These are phyloP conservation scores for Xylariaceae sp. DNA, from an alignment of 2,329 filamentous ascomycete genomes.

Conservation along the genomic window DNA sequence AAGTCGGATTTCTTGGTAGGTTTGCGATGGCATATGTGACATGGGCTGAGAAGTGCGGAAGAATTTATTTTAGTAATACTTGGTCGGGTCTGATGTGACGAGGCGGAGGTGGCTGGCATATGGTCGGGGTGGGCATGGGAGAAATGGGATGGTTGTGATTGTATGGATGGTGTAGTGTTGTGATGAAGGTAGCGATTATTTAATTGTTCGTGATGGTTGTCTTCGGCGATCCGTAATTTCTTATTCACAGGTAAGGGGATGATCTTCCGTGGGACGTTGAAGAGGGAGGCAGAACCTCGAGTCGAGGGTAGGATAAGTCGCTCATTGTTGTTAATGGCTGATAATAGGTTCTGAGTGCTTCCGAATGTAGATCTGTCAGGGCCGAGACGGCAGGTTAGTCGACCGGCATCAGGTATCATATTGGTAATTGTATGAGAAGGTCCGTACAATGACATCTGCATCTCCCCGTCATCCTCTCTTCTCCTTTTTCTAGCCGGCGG, in stretches of 20 bases:
- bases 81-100: constrained; percentile 21
- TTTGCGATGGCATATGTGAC: constrained; percentile 70
- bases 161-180: constrained; percentile 8
- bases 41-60: constrained; percentile 54
- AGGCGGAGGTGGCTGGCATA: constrained; percentile 6
- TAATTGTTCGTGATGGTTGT: constrained; percentile 22
- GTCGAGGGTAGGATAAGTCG: constrained; percentile 31
- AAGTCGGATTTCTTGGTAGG: constrained; percentile 70
- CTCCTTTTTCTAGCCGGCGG: constrained; percentile 47
- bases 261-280: constrained; percentile 36
- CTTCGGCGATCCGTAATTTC: constrained; percentile 33
- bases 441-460: constrained; percentile 38
- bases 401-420: constrained; percentile 17
- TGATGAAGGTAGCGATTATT: constrained; percentile 16
- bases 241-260: constrained; percentile 39
- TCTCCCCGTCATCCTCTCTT: constrained; percentile 40
- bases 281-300: constrained; percentile 19
- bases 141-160: constrained; percentile 32
- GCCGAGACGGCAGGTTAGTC: constrained; percentile 28
- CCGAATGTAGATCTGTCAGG: constrained; percentile 26
- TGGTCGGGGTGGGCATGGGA: constrained; percentile 36
- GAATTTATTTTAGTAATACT: constrained; percentile 25
- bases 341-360: constrained; percentile 30
- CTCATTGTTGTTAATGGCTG: constrained; percentile 37
- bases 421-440: constrained; percentile 16